Evolutionary conservation across 1,284 basidiomycete species (phyloP).

Genomic region (Heterobasidion irregulare): DNA sequence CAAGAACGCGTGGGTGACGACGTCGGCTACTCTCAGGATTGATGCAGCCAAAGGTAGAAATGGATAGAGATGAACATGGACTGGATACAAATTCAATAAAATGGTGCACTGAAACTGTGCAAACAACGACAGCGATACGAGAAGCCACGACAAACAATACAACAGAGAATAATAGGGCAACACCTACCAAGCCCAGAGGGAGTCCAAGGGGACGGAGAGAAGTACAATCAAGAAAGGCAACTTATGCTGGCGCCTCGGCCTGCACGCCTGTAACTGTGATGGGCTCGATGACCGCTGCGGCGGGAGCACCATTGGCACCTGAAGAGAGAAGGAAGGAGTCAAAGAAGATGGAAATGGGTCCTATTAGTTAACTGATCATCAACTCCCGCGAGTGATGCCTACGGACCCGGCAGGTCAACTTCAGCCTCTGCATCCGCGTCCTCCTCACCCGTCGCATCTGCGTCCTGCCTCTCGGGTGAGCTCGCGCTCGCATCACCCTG

Average conservation of each 20-base stretch:
- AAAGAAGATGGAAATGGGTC: background rate
- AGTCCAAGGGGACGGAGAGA: background rate
- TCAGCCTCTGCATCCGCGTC: constrained; percentile 11
- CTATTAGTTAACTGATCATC: background rate
- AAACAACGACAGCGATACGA: background rate
- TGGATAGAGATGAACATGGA: background rate
- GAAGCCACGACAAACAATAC: background rate
- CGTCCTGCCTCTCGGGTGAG: constrained; percentile 5
- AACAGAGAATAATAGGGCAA: background rate
- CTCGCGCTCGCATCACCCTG: constrained; percentile 6
- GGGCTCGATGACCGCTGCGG: background rate
- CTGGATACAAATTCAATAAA: background rate
- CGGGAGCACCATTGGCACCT: background rate
- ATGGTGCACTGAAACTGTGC: background rate
- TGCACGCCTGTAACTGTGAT: background rate
- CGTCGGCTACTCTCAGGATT: constrained; percentile 45
- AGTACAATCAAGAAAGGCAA: background rate
- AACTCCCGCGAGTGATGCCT: background rate
- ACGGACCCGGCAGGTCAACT: constrained; percentile 8
- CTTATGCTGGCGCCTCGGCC: background rate
- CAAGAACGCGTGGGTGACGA: constrained; percentile 33
- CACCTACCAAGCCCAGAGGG: background rate
- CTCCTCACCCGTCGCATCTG: constrained; percentile 11
- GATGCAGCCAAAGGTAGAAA: constrained; percentile 1
- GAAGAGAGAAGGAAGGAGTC: background rate